Evolutionary conservation across 805 yeast genomes (phyloP), one percentile per base, ranked within the genome.

Genomic region (Ogataea nakhonphanomensis): DNA sequence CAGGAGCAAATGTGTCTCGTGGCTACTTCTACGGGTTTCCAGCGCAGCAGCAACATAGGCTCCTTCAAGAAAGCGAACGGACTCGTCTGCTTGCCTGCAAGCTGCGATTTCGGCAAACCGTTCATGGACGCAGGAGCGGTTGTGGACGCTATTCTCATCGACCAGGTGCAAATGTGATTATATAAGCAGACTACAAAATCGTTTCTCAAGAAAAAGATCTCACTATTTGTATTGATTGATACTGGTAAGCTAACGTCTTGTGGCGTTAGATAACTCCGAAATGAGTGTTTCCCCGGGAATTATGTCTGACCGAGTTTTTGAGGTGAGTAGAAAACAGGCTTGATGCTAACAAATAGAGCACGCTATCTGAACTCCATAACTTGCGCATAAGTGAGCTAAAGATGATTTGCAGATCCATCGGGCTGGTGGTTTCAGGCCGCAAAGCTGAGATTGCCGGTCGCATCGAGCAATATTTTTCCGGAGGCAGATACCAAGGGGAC

Each of bases 381-480:
- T 54, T 76, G 47, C 74, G 72, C 49, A 77, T 79, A 2, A 60
- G 71, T 0, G 76, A 74, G 39, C 64, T 81, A 40, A 80, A 79
- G 57, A 69, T 64, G 13, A 53, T 81, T 1, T 73, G 81, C 25
- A 66, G 75, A 31, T 53, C 78, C 1, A 53, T 79, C 12, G 72
- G 73, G 2, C 58, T 81, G 13, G 60, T 76, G 2, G 51, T 65
- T 8, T 53, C 70, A 5, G 95, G 93, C 1, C 64, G 78, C 27
- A 87, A 86, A 59, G 70, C 72, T 14, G 82, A 76, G 25, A 59
- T 85, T 10, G 71, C 72, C 38, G 78, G 76, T 25, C 66, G 88
- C 25, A 59, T 86, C 6, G 55, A 64, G 35, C 63, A 61, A n/a
- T 73, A 65, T 48, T 48, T 79, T 26, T 62, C 63, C 22, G 66